Percentiles rank a stretch among this genome's conserved stretches.
These are phyloP conservation scores for Paecilomyces dactylethromorphus DNA, from an alignment of 2,329 filamentous ascomycete species.

Conservation along the genomic window DNA sequence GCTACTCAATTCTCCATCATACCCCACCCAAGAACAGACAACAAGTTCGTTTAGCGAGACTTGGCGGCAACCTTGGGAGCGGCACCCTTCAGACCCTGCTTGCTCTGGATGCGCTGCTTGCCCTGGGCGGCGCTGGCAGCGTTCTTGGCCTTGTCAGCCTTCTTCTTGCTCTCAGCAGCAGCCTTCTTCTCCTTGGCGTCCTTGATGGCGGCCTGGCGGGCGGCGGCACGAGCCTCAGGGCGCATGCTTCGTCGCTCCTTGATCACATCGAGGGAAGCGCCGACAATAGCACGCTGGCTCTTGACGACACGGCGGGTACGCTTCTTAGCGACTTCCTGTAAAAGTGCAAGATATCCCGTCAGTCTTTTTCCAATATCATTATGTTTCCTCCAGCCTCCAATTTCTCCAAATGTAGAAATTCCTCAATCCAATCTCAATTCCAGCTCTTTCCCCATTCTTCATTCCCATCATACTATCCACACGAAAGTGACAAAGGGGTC, in stretches of 20 bases:
- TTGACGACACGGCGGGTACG: constrained; percentile 97
- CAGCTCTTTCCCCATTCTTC: background rate
- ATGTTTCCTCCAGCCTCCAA: constrained; percentile 1
- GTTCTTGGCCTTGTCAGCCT: constrained; percentile 97
- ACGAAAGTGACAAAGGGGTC: constrained; percentile 10
- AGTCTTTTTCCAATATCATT: constrained; percentile 8
- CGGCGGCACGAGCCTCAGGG: constrained; percentile 90
- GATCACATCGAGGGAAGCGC: constrained; percentile 98
- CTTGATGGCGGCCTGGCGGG: constrained; percentile 85
- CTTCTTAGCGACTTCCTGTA: constrained; percentile 99
- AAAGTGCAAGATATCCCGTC: constrained; percentile 15
- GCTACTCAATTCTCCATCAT: constrained; percentile 5
- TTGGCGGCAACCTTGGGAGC: constrained; percentile 77
- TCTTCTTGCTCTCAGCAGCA: constrained; percentile 82
- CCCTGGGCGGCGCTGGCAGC: constrained; percentile 70
- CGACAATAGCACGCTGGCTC: constrained; percentile 97
- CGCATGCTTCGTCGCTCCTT: constrained; percentile 96
- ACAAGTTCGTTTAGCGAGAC: constrained; percentile 61
- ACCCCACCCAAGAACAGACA: constrained; percentile 9
- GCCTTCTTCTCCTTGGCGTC: constrained; percentile 98
- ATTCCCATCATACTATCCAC: background rate
- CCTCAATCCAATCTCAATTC: constrained; percentile 4
- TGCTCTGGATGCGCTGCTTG: constrained; percentile 79
- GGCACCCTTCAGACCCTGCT: constrained; percentile 94
- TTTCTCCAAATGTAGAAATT: constrained; percentile 9